Conservation (phyloP, 2,329 filamentous ascomycete genomes). For the Rhynchosporium graminicola region DNA sequence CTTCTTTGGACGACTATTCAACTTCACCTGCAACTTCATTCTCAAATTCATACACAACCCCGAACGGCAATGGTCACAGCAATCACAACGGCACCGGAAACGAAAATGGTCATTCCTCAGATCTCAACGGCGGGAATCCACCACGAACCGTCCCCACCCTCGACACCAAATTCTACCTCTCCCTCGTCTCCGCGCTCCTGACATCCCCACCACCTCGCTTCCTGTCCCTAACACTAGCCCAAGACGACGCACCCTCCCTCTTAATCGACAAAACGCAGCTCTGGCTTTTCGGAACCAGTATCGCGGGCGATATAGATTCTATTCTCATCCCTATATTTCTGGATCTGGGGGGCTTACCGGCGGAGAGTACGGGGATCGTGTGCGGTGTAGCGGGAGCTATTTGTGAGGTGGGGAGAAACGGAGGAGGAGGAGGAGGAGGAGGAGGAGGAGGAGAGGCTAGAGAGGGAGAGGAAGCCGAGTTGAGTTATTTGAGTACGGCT, state of each 20-base stretch:
- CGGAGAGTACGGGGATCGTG: slow-evolving; percentile 91
- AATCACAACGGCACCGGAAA: neutral
- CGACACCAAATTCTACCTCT: slow-evolving; percentile 64
- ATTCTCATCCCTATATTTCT: slow-evolving; percentile 84
- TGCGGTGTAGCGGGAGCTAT: slow-evolving; percentile 87
- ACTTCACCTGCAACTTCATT: too few relatives aligned
- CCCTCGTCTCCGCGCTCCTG: slow-evolving; percentile 61
- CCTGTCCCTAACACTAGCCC: slow-evolving; percentile 71
- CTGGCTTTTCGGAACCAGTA: slow-evolving; percentile 65
- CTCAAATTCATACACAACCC: neutral
- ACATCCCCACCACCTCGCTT: slow-evolving; percentile 60
- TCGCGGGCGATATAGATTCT: slow-evolving; percentile 74
- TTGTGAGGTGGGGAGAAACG: slow-evolving; percentile 52
- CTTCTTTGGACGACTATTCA: neutral
- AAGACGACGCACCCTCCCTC: slow-evolving; percentile 72
- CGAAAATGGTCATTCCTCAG: neutral
- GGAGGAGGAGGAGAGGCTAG: too few relatives aligned
- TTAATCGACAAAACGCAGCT: slow-evolving; percentile 71
- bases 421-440: slow-evolving; percentile 47
- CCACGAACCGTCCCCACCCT: slow-evolving; percentile 57
- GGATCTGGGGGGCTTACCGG: slow-evolving; percentile 75
- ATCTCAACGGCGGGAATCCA: neutral
- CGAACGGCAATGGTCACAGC: neutral
- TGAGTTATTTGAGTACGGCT: slow-evolving; percentile 89
- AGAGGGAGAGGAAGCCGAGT: slow-evolving; percentile 54